Conservation (phyloP, 2,329 filamentous ascomycete species). For the Plectosphaerella plurivora region DNA sequence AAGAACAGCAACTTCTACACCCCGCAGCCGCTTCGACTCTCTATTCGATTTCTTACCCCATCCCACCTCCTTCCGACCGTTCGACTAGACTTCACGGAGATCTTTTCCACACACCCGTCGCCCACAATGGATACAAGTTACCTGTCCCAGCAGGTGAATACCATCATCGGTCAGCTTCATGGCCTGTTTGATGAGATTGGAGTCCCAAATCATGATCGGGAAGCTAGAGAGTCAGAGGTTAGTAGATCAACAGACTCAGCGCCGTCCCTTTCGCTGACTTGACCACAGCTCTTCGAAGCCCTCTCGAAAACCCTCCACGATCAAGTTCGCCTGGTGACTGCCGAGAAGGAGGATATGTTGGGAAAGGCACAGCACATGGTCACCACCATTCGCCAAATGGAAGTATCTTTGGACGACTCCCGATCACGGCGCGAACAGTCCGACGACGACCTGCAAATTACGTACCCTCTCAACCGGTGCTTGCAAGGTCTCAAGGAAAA, state of each 20-base stretch:
- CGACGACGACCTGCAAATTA: slow-evolving; percentile 67
- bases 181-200: slow-evolving; percentile 97
- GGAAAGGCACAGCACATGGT: slow-evolving; percentile 85
- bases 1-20: slow-evolving; percentile 9
- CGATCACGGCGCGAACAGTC: slow-evolving; percentile 61
- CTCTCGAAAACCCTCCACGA: slow-evolving; percentile 88
- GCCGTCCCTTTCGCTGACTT: slow-evolving; percentile 1
- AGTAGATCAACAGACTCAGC: slow-evolving; percentile 19
- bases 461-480: slow-evolving; percentile 78
- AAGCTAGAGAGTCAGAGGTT: slow-evolving; percentile 85
- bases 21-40: slow-evolving; percentile 3
- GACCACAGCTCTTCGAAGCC: slow-evolving; percentile 76
- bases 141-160: slow-evolving; percentile 90
- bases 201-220: slow-evolving; percentile 87
- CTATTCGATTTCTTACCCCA: neutral
- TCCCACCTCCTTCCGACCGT: neutral
- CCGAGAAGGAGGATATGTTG: slow-evolving; percentile 86
- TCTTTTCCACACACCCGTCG: neutral
- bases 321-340: slow-evolving; percentile 78
- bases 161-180: slow-evolving; percentile 88
- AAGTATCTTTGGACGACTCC: slow-evolving; percentile 77
- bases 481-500: slow-evolving; percentile 80
- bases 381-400: slow-evolving; percentile 87
- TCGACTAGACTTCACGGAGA: neutral
- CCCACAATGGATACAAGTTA: slow-evolving; percentile 80